Evolutionary conservation across 495 filamentous ascomycete genomes (phyloP), one percentile per base, ranked within the genome.

Genomic region (Chlorociboria aeruginascens): DNA sequence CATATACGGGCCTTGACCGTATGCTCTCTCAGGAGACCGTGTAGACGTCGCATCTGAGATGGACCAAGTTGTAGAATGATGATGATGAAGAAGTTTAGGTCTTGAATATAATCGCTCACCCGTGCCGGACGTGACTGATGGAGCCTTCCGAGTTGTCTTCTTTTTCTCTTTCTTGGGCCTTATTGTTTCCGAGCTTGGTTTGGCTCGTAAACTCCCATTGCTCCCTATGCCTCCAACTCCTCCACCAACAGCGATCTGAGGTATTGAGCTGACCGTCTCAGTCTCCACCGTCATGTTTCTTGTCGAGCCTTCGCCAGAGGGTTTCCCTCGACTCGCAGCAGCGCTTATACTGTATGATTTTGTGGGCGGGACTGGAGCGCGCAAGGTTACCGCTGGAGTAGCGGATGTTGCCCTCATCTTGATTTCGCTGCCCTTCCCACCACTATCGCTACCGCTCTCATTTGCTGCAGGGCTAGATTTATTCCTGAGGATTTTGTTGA

Each of bases 211-310:
- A 55, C 85, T 95, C 28, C 82, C 84, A 52, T 71, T 72, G 13
- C 73, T 68, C 25, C 74, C 73, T 52, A 83, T 78, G 35, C 82
- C 77, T 20, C 78, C 78, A 6, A 76, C 68, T 11, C 73, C 82
- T 25, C 82, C 74, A 14, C 83, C 74, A 20, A 81, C 80, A 10
- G 86, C 82, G n/a, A 93, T 79, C 57, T 93, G 90, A 6, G 86
- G 88, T 32, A 95, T 85, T 12, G 92, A 90, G 32, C 76, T 84
- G 41, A 98, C 93, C 4, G 88, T 93, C 68, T 98, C 92, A 3
- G 92, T 97, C 66, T 98, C 92, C 10, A 98, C 90, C 33, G 86
- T 96, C 92, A 98, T 98, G 54, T 86, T 94, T 56, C 82, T 81
- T 30, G 85, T 76, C 11, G 87, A 82, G 8, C 78, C 80, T 59